phyloP scores from a whole-genome alignment of 331 rosid species.

The Quercus tomentella region DNA sequence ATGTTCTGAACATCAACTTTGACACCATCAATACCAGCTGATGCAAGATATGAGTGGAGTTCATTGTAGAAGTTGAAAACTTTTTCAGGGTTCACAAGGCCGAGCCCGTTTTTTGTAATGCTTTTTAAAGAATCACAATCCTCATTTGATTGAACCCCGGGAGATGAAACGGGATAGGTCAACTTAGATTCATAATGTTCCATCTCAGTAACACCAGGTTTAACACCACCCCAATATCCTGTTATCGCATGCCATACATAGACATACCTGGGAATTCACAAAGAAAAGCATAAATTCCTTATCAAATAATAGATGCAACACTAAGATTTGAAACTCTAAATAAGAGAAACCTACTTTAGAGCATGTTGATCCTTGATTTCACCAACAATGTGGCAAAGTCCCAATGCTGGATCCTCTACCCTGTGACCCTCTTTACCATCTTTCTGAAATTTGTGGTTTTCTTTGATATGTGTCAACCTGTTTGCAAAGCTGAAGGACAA shows the following conservation, averaged over 20 bases:
- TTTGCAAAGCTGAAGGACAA: slow-evolving; percentile 66
- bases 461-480: slow-evolving; percentile 72
- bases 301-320: background rate
- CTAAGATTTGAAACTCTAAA: background rate
- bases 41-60: slow-evolving; percentile 83
- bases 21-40: slow-evolving; percentile 82
- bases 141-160: slow-evolving; percentile 67
- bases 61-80: slow-evolving; percentile 75
- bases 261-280: slow-evolving; percentile 42
- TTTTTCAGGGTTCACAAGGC: slow-evolving; percentile 88
- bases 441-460: slow-evolving; percentile 89
- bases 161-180: slow-evolving; percentile 70
- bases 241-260: slow-evolving; percentile 96
- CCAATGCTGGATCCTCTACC: slow-evolving; percentile 66
- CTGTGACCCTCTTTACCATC: slow-evolving; percentile 73
- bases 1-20: slow-evolving; percentile 92
- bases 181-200: slow-evolving; percentile 73
- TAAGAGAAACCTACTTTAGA: slow-evolving; percentile 44
- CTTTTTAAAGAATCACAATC: slow-evolving; percentile 57
- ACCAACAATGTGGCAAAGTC: slow-evolving; percentile 58
- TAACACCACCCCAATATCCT: slow-evolving; percentile 98
- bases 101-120: slow-evolving; percentile 71
- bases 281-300: slow-evolving; percentile 13
- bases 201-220: slow-evolving; percentile 63
- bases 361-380: slow-evolving; percentile 56